These are phyloP conservation scores for Camellia japonica DNA, from an alignment of 148 eudicot species.

Conservation along the genomic window DNA sequence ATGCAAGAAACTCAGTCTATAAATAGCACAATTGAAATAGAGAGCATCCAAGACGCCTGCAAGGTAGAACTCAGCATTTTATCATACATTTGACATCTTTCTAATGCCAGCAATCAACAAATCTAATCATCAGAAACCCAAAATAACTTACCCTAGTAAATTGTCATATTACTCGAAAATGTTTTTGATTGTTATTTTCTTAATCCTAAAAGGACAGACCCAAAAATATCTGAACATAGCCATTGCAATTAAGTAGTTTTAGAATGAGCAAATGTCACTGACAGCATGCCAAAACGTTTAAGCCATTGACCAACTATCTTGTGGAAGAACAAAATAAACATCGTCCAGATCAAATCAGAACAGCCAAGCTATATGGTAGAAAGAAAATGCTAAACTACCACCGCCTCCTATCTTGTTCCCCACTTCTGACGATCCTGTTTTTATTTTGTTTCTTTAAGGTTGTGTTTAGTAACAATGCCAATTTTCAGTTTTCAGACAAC, in stretches of 20 bases:
- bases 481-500: no score
- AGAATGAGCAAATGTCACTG: background rate
- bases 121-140: constrained; percentile 2
- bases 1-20: background rate
- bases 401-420: no score
- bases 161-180: no score
- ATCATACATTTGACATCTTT: background rate
- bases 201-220: background rate
- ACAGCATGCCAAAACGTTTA: background rate
- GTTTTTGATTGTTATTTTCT: background rate
- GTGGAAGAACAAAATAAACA: background rate
- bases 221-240: no score
- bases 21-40: background rate
- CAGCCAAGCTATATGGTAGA: background rate
- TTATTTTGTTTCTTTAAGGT: no score
- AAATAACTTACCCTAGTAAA: background rate
- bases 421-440: no score
- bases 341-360: background rate
- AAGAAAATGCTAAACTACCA: background rate
- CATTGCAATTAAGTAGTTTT: background rate
- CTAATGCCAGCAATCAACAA: background rate
- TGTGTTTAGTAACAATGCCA: no score
- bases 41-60: background rate
- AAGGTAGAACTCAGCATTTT: background rate
- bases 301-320: background rate